These are phyloP conservation scores for Linnemannia exigua DNA, from an alignment of 192 early-diverging fungal genomes.

Conservation along the genomic window DNA sequence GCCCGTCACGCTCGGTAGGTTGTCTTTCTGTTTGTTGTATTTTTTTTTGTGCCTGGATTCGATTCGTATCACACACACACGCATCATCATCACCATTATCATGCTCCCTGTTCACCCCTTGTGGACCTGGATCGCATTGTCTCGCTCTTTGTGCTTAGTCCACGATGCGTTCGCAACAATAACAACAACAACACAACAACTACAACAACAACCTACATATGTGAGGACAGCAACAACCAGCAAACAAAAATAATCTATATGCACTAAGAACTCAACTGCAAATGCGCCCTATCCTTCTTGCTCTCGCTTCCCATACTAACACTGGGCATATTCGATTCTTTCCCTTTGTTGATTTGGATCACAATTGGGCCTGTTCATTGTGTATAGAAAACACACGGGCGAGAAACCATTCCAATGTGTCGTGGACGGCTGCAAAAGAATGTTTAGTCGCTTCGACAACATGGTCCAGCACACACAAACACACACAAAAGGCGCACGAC, in stretches of 20 bases:
- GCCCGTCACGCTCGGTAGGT: constrained; percentile 54
- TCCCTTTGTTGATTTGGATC: constrained; percentile 12
- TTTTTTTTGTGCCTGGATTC: background rate
- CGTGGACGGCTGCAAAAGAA: constrained; percentile 72
- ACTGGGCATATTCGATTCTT: background rate
- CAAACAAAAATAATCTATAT: background rate
- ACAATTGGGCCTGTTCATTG: background rate
- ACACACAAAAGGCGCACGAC: constrained; percentile 61
- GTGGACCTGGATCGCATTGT: constrained; percentile 2
- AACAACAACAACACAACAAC: no score
- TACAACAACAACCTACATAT: background rate
- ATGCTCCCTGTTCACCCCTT: background rate
- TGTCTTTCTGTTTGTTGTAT: background rate
- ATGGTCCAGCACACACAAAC: constrained; percentile 88
- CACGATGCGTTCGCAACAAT: no score
- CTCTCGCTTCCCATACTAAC: constrained; percentile 9
- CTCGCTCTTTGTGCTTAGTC: background rate
- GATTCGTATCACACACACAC: background rate
- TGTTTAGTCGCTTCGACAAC: constrained; percentile 84
- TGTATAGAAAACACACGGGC: constrained; percentile 50
- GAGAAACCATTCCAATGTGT: constrained; percentile 85
- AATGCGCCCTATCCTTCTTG: no score
- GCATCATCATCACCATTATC: no score
- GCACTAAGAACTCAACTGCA: background rate
- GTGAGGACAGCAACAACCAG: background rate